Evolutionary conservation across 805 yeast genomes (phyloP).

Genomic region (Wickerhamomyces sydowiorum): DNA sequence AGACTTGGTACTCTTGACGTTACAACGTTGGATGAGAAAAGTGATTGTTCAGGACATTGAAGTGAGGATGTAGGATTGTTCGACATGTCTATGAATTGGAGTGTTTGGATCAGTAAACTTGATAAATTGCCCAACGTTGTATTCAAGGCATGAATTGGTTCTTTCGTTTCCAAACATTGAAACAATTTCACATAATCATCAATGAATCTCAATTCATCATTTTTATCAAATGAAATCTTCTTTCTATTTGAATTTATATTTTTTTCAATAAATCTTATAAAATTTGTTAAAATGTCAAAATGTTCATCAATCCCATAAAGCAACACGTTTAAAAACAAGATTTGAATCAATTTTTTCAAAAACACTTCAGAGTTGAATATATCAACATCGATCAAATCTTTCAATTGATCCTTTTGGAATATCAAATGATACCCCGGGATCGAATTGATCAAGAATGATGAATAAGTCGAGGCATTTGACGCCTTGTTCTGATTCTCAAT

Average conservation of each 20-base stretch:
- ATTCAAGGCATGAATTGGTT: too few species aligned
- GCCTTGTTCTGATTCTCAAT: conserved; percentile 16
- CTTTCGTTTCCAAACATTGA: neutral
- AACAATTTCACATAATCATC: conserved; percentile 9
- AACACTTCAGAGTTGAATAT: conserved; percentile 20
- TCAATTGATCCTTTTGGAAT: conserved; percentile 17
- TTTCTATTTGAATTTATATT: conserved; percentile 21
- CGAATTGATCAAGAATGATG: conserved; percentile 7
- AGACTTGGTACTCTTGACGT: too few species aligned
- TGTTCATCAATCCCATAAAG: conserved; percentile 13
- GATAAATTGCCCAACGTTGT: too few species aligned
- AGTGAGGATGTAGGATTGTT: too few species aligned
- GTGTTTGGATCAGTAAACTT: too few species aligned
- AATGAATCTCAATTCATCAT: conserved; percentile 14
- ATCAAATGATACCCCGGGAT: conserved; percentile 9
- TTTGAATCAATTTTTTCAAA: conserved; percentile 14
- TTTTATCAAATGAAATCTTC: conserved; percentile 19
- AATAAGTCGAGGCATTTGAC: conserved; percentile 17
- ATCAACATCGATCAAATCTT: conserved; percentile 15
- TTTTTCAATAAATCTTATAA: conserved; percentile 14
- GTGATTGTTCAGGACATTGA: too few species aligned
- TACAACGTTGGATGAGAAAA: too few species aligned
- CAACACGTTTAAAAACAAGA: conserved; percentile 15
- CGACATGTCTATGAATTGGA: too few species aligned
- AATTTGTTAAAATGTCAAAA: conserved; percentile 6